Evolutionary conservation across 208 protist species (phyloP).

Genomic region (Tritrichomonas foetus): DNA sequence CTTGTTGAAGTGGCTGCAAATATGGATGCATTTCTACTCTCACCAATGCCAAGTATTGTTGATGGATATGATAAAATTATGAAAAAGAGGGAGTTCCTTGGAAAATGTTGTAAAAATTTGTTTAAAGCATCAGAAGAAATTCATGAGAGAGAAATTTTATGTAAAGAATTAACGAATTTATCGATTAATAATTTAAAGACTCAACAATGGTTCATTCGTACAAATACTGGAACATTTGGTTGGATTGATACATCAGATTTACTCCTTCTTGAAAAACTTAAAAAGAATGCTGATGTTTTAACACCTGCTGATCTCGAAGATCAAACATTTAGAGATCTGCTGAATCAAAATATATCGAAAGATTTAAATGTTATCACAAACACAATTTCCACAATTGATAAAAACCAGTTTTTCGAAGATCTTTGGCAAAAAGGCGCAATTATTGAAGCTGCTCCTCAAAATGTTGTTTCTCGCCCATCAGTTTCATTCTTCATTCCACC

Average conservation of each 20-base stretch:
- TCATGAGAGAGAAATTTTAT: neutral
- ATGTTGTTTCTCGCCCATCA: neutral
- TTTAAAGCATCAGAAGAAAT: neutral
- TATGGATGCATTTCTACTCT: neutral
- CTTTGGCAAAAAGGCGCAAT: neutral
- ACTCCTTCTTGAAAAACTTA: neutral
- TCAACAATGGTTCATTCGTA: neutral
- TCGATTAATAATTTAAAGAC: neutral
- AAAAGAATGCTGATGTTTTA: neutral
- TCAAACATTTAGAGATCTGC: neutral
- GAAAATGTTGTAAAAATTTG: neutral
- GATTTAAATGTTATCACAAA: neutral
- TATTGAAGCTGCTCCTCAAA: neutral
- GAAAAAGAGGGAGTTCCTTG: neutral
- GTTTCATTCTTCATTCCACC: neutral
- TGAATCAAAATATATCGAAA: neutral
- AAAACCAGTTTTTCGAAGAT: neutral
- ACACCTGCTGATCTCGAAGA: neutral
- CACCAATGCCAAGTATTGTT: neutral
- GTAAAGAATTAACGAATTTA: neutral
- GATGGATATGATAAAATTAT: no score
- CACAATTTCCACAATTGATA: neutral
- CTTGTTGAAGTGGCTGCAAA: neutral
- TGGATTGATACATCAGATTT: constrained; percentile 8
- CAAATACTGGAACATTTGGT: neutral